Conservation (phyloP, 768 basidiomycete genomes). For the Pleurotus ostreatus region DNA sequence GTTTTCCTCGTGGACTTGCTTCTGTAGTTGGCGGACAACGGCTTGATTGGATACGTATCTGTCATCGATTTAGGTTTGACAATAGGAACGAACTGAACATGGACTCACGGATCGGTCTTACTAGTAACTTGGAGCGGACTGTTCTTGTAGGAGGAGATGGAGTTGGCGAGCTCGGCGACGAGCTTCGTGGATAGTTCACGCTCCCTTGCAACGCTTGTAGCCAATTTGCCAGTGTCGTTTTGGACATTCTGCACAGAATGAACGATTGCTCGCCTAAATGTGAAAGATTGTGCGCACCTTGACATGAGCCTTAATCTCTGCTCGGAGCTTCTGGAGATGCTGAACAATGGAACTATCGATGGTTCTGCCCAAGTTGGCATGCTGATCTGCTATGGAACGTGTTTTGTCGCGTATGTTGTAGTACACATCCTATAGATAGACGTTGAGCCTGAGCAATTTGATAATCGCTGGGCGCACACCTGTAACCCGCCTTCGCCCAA, state of each 20-base stretch:
- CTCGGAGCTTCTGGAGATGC: slow-evolving; percentile 90
- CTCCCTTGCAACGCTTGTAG: slow-evolving; percentile 88
- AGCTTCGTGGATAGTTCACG: slow-evolving; percentile 82
- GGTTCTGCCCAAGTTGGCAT: slow-evolving; percentile 93
- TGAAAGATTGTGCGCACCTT: slow-evolving; percentile 46
- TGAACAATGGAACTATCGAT: slow-evolving; percentile 97
- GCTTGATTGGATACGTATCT: slow-evolving; percentile 68
- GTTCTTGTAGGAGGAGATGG: slow-evolving; percentile 91
- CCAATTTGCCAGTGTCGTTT: slow-evolving; percentile 93
- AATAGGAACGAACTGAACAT: neutral
- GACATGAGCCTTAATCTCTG: slow-evolving; percentile 97
- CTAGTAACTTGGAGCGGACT: slow-evolving; percentile 83
- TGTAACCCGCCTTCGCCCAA: slow-evolving; percentile 96
- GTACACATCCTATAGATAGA: slow-evolving; percentile 69
- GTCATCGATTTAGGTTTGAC: neutral
- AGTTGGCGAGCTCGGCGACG: slow-evolving; percentile 83
- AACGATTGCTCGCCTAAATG: no score
- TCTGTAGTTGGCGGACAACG: slow-evolving; percentile 77
- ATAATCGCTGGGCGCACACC: no score
- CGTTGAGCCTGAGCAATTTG: no score
- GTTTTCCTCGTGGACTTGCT: slow-evolving; percentile 97
- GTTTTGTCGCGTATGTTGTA: slow-evolving; percentile 93
- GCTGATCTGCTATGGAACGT: slow-evolving; percentile 89
- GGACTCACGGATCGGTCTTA: slow-evolving; percentile 77
- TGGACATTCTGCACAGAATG: slow-evolving; percentile 67